A percentile compares a stretch with the other conserved stretches of the same genome.
phyloP scores from a whole-genome alignment of 768 basidiomycete genomes.

The Suillus lakei region DNA sequence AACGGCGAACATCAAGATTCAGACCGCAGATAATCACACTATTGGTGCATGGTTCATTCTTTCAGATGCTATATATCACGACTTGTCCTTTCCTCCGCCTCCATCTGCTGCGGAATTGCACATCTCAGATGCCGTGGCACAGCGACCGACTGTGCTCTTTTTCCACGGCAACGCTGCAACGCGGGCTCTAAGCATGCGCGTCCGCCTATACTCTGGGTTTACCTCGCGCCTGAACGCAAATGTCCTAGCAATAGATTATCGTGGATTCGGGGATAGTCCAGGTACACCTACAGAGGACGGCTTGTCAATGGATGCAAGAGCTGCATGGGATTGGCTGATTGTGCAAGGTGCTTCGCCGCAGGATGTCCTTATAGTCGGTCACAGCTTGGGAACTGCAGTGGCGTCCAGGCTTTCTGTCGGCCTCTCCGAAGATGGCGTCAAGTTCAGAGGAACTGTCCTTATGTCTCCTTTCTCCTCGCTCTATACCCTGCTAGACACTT shows the following conservation, averaged over 20 bases:
- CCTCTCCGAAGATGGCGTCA: slow-evolving; percentile 48
- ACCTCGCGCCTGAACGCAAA: slow-evolving; percentile 71
- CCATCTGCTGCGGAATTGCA: slow-evolving; percentile 41
- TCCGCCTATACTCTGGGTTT: slow-evolving; percentile 70
- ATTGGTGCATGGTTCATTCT: slow-evolving; percentile 89
- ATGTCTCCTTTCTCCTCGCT: slow-evolving; percentile 65
- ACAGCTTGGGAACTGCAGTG: slow-evolving; percentile 90
- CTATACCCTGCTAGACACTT: slow-evolving; percentile 65
- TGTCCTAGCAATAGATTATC: slow-evolving; percentile 87
- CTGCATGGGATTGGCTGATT: slow-evolving; percentile 82
- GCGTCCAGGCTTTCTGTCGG: slow-evolving; percentile 52
- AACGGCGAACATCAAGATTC: slow-evolving; percentile 70
- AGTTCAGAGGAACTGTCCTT: slow-evolving; percentile 53
- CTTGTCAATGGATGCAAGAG: slow-evolving; percentile 69
- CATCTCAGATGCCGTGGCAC: slow-evolving; percentile 57
- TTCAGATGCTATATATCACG: slow-evolving; percentile 66
- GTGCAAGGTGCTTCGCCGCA: slow-evolving; percentile 57
- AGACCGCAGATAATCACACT: slow-evolving; percentile 75
- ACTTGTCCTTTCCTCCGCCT: slow-evolving; percentile 45
- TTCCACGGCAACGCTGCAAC: slow-evolving; percentile 91
- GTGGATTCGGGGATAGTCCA: slow-evolving; percentile 89
- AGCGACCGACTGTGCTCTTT: slow-evolving; percentile 82
- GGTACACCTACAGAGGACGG: slow-evolving; percentile 81
- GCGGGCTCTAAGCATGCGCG: slow-evolving; percentile 67
- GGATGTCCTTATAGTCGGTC: slow-evolving; percentile 78